These are phyloP conservation scores for Debaryomyces singareniensis DNA, from an alignment of 1,139 yeast species.

Conservation along the genomic window DNA sequence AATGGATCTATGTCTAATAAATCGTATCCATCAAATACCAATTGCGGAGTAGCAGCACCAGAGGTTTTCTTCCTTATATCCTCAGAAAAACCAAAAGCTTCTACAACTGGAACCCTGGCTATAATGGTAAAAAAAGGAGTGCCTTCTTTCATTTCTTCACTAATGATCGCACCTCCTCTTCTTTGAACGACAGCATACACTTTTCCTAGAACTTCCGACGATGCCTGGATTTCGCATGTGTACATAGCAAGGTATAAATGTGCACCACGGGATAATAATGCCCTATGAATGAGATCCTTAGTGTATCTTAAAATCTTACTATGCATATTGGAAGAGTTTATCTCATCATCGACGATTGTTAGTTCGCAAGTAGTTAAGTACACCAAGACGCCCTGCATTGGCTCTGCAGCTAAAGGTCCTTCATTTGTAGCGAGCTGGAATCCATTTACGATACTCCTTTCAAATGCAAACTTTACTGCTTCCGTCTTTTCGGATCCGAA, in stretches of 20 bases:
- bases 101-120: slow-evolving; percentile 87
- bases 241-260: slow-evolving; percentile 89
- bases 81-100: slow-evolving; percentile 95
- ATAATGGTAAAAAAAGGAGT: slow-evolving; percentile 89
- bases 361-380: slow-evolving; percentile 25
- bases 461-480: slow-evolving; percentile 39
- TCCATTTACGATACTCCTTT: slow-evolving; percentile 70
- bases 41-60: slow-evolving; percentile 96
- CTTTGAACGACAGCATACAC: slow-evolving; percentile 92
- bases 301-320: slow-evolving; percentile 73
- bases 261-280: slow-evolving; percentile 77
- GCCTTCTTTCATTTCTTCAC: slow-evolving; percentile 97
- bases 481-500: slow-evolving; percentile 7
- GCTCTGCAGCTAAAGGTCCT: slow-evolving; percentile 89
- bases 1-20: slow-evolving; percentile 87
- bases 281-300: slow-evolving; percentile 65
- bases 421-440: slow-evolving; percentile 76
- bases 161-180: slow-evolving; percentile 75
- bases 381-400: slow-evolving; percentile 73
- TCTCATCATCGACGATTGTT: slow-evolving; percentile 25
- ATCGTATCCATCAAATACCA: slow-evolving; percentile 86
- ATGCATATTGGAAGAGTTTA: slow-evolving; percentile 34
- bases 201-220: slow-evolving; percentile 89
- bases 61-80: slow-evolving; percentile 90
- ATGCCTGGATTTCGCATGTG: slow-evolving; percentile 90